phyloP scores from a whole-genome alignment of 345 rosid genomes.

The Viola odorata region DNA sequence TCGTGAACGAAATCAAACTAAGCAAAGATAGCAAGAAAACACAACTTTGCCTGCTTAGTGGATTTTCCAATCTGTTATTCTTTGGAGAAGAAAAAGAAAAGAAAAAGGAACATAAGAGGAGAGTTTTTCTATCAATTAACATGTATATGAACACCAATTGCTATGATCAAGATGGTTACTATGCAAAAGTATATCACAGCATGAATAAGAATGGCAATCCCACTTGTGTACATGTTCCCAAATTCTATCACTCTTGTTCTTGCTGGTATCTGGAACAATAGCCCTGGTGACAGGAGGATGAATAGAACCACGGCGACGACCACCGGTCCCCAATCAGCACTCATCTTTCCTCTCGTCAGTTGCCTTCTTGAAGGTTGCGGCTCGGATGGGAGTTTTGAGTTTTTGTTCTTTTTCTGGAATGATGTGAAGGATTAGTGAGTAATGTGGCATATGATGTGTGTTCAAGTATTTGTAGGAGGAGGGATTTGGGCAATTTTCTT shows the following conservation, averaged over 20 bases:
- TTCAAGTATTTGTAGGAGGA: constrained; percentile 23
- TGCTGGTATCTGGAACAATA: constrained; percentile 81
- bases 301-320: constrained; percentile 60
- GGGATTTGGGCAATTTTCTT: constrained; percentile 34
- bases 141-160: constrained; percentile 61
- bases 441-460: constrained; percentile 3
- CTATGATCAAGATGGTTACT: constrained; percentile 68
- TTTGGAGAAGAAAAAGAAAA: background rate
- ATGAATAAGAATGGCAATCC: constrained; percentile 76
- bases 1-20: background rate
- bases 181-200: constrained; percentile 83
- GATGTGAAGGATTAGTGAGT: background rate
- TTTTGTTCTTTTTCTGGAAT: background rate
- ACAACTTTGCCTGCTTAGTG: too few relatives aligned
- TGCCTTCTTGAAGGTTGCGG: background rate
- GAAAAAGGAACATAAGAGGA: background rate
- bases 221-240: constrained; percentile 92
- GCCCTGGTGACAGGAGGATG: constrained; percentile 83
- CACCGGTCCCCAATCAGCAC: constrained; percentile 89
- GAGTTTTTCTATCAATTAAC: constrained; percentile 20
- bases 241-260: constrained; percentile 71
- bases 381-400: background rate
- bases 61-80: too few relatives aligned
- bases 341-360: constrained; percentile 25
- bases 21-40: background rate